Percentiles rank a stretch among this genome's conserved stretches.
Conservation (phyloP, 139 green algal species). For the Monoraphidium neglectum region DNA sequence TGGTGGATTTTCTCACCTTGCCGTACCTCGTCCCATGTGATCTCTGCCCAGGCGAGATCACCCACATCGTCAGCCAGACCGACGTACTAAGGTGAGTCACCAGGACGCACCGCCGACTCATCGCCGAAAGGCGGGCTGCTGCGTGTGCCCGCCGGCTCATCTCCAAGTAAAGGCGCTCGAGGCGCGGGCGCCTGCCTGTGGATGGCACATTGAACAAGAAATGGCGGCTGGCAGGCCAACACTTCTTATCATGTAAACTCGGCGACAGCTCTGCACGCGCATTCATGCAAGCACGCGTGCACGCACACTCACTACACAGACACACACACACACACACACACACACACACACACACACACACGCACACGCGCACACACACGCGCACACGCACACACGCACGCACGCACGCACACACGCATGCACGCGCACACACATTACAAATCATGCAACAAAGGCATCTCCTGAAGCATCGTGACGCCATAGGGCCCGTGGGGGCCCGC, state of each 20-base stretch:
- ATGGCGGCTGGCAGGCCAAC: background rate
- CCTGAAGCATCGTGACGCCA: conserved; percentile 21
- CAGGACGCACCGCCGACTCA: background rate
- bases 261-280: too few species aligned
- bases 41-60: conserved; percentile 80
- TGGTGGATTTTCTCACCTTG: background rate
- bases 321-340: background rate
- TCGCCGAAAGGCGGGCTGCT: background rate
- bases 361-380: too few species aligned
- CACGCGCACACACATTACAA: background rate
- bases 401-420: background rate
- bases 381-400: background rate
- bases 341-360: too few species aligned
- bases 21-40: background rate
- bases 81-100: conserved; percentile 32
- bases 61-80: conserved; percentile 64
- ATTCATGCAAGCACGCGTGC: too few species aligned
- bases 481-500: conserved; percentile 28
- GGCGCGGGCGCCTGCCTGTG: background rate
- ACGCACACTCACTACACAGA: background rate
- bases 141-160: background rate
- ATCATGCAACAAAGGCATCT: conserved; percentile 24
- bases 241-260: too few species aligned
- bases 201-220: background rate
- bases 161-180: background rate